These are phyloP conservation scores for Plasmodium knowlesi DNA, from an alignment of 169 alveolate species.

Conservation along the genomic window DNA sequence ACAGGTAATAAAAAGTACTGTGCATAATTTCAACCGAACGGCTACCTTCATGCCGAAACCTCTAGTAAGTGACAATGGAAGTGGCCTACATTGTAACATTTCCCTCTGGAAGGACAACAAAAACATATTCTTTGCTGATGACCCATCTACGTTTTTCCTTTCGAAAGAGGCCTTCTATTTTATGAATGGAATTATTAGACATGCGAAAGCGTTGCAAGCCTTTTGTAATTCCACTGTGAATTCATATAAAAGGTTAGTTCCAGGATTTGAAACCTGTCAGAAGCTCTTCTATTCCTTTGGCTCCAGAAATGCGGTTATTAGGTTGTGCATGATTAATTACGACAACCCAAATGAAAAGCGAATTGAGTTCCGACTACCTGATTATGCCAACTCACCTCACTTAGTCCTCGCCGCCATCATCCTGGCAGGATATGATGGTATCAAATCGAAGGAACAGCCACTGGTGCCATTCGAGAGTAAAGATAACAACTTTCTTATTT, in stretches of 20 bases:
- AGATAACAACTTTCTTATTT: conserved; percentile 29
- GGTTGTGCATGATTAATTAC: conserved; percentile 80
- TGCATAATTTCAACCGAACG: conserved; percentile 79
- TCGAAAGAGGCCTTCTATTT: conserved; percentile 81
- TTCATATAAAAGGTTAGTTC: conserved; percentile 86
- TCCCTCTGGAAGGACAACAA: conserved; percentile 85
- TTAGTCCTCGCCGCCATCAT: conserved; percentile 84
- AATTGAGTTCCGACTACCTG: conserved; percentile 87
- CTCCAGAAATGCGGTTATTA: conserved; percentile 87
- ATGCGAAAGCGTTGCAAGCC: conserved; percentile 85
- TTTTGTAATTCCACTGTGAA: conserved; percentile 84
- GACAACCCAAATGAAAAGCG: conserved; percentile 78
- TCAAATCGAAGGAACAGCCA: conserved; percentile 71
- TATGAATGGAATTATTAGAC: conserved; percentile 86
- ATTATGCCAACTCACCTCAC: conserved; percentile 84
- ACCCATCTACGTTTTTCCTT: conserved; percentile 78
- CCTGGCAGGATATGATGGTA: conserved; percentile 90
- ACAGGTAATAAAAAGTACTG: conserved; percentile 81
- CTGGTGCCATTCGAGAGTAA: conserved; percentile 58
- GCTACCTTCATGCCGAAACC: conserved; percentile 91
- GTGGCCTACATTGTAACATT: conserved; percentile 86
- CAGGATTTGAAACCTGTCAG: conserved; percentile 87
- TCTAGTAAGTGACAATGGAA: conserved; percentile 81
- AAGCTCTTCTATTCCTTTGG: conserved; percentile 83
- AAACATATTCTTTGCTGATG: conserved; percentile 82